Percentiles rank a stretch among this genome's conserved stretches.
Conservation (phyloP, 345 rosid genomes). For the Populus davidiana region DNA sequence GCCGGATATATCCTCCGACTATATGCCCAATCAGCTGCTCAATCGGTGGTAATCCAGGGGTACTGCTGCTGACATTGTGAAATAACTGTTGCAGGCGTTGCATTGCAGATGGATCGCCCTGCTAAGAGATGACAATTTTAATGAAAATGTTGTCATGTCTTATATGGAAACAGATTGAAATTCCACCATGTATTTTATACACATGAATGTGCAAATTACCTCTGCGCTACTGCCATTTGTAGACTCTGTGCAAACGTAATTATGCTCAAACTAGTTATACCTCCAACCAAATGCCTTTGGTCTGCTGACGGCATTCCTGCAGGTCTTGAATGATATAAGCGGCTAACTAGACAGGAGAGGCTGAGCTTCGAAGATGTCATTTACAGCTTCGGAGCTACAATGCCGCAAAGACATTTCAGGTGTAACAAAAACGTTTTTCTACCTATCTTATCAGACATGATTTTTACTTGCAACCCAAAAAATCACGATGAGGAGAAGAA, state of each 20-base stretch:
- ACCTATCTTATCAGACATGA: neutral
- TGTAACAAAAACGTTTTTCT: neutral
- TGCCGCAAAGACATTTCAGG: neutral
- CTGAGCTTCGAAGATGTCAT: neutral
- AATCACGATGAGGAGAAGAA: neutral
- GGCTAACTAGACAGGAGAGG: neutral
- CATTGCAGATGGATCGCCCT: conserved; percentile 3
- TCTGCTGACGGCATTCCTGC: neutral
- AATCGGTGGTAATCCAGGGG: neutral
- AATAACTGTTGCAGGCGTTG: neutral
- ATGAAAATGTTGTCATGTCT: neutral
- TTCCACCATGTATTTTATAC: neutral
- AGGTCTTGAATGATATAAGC: neutral
- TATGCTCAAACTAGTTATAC: neutral
- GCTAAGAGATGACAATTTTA: neutral
- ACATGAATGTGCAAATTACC: neutral
- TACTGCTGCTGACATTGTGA: neutral
- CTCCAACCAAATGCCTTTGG: neutral
- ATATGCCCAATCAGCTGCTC: neutral
- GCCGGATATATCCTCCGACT: neutral
- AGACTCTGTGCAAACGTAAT: neutral
- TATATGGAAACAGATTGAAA: neutral
- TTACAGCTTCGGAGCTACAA: neutral
- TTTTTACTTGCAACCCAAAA: neutral
- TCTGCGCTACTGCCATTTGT: neutral